These are phyloP conservation scores for Linum tenue DNA, from an alignment of 345 rosid genomes.

Conservation along the genomic window DNA sequence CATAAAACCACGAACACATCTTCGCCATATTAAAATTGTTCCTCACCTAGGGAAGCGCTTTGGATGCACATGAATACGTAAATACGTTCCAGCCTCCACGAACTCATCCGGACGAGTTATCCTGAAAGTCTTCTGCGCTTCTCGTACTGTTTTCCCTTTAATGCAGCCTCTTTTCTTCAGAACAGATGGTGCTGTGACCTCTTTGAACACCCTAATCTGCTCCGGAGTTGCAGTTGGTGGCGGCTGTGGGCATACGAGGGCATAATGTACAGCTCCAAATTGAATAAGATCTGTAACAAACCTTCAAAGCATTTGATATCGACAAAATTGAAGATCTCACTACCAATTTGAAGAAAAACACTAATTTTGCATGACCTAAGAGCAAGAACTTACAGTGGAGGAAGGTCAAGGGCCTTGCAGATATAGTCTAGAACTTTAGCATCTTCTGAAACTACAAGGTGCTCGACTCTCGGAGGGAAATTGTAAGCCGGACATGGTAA, in stretches of 20 bases:
- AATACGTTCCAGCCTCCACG: constrained; percentile 75
- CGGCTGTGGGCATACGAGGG: constrained; percentile 87
- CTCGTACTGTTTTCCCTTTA: constrained; percentile 75
- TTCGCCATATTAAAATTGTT: background rate
- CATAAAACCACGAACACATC: background rate
- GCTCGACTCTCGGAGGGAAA: constrained; percentile 70
- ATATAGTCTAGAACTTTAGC: constrained; percentile 53
- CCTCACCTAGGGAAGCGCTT: constrained; percentile 81
- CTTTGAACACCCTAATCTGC: constrained; percentile 48
- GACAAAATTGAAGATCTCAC: constrained; percentile 21
- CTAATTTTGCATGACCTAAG: background rate
- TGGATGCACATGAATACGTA: constrained; percentile 88
- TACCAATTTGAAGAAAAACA: constrained; percentile 4
- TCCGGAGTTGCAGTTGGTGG: constrained; percentile 75
- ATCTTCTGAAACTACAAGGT: constrained; percentile 64
- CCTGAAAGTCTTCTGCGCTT: constrained; percentile 87
- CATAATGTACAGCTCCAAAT: constrained; percentile 87
- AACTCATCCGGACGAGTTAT: constrained; percentile 45
- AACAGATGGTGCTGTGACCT: constrained; percentile 56
- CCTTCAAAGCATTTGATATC: constrained; percentile 57
- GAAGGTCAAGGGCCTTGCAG: constrained; percentile 58
- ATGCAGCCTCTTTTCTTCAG: constrained; percentile 58
- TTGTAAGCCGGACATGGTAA: constrained; percentile 61
- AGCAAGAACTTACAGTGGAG: constrained; percentile 57
- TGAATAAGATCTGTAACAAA: constrained; percentile 91